Evolutionary conservation across 176 grass and related monocot genomes (phyloP).

Genomic region (Paspalum vaginatum): DNA sequence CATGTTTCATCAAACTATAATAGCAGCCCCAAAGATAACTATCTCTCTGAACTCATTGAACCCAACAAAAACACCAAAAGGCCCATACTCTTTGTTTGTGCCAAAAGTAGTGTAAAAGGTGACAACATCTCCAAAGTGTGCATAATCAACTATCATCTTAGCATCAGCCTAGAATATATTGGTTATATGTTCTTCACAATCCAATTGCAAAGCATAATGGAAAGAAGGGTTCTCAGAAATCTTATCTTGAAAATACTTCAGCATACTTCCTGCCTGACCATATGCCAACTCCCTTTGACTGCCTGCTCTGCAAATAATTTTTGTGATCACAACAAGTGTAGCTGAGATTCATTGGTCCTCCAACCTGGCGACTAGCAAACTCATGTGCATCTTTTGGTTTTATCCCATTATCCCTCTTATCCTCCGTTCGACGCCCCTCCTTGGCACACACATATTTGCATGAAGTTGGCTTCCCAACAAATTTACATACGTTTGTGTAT

Average conservation of each 20-base stretch:
- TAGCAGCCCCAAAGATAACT: too few relatives aligned
- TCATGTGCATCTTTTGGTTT: constrained; percentile 2
- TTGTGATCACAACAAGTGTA: background rate
- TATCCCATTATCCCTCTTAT: constrained; percentile 14
- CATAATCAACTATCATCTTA: background rate
- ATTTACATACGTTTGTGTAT: constrained; percentile 13
- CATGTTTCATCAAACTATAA: too few relatives aligned
- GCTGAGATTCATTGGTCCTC: background rate
- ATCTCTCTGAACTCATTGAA: too few relatives aligned
- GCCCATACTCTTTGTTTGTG: too few relatives aligned
- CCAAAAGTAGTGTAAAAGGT: too few relatives aligned
- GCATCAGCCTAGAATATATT: background rate
- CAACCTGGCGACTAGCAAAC: constrained; percentile 26
- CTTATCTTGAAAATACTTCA: background rate
- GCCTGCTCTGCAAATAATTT: background rate
- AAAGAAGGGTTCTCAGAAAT: background rate
- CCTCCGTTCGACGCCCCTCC: constrained; percentile 20
- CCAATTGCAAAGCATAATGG: background rate
- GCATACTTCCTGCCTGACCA: background rate
- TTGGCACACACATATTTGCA: constrained; percentile 45
- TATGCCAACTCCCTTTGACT: background rate
- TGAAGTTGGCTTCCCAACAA: constrained; percentile 31
- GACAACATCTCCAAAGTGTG: background rate
- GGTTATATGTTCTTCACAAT: background rate
- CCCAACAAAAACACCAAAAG: too few relatives aligned